Conservation (phyloP, 148 eudicot genomes). For the Vaccinium corymbosum region DNA sequence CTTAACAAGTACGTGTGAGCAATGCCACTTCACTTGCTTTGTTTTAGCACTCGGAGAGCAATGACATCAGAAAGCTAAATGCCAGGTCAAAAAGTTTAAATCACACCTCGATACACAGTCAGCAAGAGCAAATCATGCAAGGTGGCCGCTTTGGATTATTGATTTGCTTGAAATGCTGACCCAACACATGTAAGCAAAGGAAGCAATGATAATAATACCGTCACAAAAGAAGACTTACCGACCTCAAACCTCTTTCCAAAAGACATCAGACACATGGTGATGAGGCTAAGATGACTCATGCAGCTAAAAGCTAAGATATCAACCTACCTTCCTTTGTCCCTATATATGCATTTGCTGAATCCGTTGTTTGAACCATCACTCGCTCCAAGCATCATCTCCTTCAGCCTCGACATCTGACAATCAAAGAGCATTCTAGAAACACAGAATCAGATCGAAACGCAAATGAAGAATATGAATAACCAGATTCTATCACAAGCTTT, state of each 20-base stretch:
- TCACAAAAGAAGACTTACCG: background rate
- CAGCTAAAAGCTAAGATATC: background rate
- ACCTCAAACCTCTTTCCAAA: background rate
- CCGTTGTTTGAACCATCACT: conserved; percentile 4
- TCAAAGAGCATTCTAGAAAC: background rate
- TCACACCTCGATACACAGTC: background rate
- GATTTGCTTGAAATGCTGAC: conserved; percentile 1
- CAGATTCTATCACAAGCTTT: conserved; percentile 9
- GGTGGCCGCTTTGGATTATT: background rate
- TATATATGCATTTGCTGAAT: conserved; percentile 15
- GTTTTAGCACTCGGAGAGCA: background rate
- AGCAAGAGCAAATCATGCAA: background rate
- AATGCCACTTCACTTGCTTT: background rate
- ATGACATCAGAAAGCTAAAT: background rate
- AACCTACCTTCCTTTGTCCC: background rate
- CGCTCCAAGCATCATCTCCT: conserved; percentile 2
- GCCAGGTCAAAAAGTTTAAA: background rate
- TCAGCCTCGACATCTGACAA: conserved; percentile 4
- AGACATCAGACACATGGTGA: conserved; percentile 12
- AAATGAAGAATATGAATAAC: conserved; percentile 18
- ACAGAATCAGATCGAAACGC: background rate
- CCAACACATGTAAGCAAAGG: too few species aligned
- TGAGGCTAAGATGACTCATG: conserved; percentile 24
- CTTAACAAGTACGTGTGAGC: background rate
- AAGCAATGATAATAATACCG: background rate